Evolutionary conservation across 2,329 filamentous ascomycete genomes (phyloP), one percentile per base, ranked within the genome.

Genomic region (Coniochaeta hoffmannii): DNA sequence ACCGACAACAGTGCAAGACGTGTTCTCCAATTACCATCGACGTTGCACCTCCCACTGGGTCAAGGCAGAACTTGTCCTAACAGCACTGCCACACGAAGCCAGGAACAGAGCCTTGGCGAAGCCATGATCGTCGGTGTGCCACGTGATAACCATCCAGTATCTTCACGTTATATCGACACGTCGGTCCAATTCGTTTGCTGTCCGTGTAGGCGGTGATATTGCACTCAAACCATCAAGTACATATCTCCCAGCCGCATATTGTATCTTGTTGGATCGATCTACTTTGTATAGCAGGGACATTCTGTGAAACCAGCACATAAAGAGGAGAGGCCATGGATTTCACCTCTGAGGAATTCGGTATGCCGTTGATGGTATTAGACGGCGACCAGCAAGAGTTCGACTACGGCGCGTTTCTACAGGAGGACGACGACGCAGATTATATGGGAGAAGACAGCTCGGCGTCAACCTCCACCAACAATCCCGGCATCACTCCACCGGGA

Each of bases 401-500:
- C 62, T 74, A 74, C 46, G 64, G 62, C 9, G 65, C 65, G 46
- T 75, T 74, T 54, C 65, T 76, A 24, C 66, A 71, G 32, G 62
- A 64, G 22, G 60, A 63, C 12, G 60, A 63, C 12, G 58, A 66
- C 50, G 50, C 57, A 8, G 62, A 62, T 46, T 65, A 67, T 46
- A 56, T 65, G 44, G 62, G 58, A 30, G 65, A 64, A 12, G 65
- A 63, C 26, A 63, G 61, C 55, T 66, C 64, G 4, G 59, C 53
- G 15, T 64, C 65, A 31, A 28, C 49, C 12, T 51, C 28, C 8
- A 51, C 28, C 7, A 31, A 34, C n/a, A 22, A 19, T 15, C 26
- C 32, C 11, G 50, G 22, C 22, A 38, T 53, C 32, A 53, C 34
- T 31, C 34, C 50, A 38, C 50, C 19, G 9, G 22, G 32, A 17